Conservation (phyloP, 2,329 filamentous ascomycete species). For the Botrytis paeoniae region DNA sequence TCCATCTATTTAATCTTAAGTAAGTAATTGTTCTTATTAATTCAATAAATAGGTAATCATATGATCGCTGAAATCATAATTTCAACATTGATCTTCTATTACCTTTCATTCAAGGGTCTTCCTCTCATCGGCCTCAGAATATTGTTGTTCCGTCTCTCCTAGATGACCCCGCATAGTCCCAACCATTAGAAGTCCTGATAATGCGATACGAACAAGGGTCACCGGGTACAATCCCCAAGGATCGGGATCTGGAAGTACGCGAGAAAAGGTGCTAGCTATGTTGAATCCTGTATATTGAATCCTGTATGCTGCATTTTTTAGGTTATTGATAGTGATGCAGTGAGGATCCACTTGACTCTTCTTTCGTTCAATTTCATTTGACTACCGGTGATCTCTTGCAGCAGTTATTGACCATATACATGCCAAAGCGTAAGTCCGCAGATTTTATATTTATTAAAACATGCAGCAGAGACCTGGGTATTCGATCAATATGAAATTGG, state of each 20-base stretch:
- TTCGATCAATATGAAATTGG: neutral
- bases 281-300: neutral
- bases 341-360: neutral
- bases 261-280: neutral
- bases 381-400: neutral
- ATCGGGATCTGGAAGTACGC: neutral
- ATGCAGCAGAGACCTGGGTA: neutral
- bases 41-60: neutral
- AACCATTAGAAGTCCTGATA: neutral
- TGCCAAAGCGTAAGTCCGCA: neutral
- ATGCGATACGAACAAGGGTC: neutral
- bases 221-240: neutral
- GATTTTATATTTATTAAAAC: neutral
- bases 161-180: conserved; percentile 3
- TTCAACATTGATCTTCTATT: neutral
- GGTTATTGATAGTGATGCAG: neutral
- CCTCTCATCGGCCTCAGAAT: neutral
- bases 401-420: neutral
- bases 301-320: neutral
- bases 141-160: neutral
- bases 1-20: neutral
- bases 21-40: neutral
- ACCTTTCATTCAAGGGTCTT: neutral
- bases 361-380: neutral
- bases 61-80: neutral